Base-by-base conservation (phyloP, 768 basidiomycete genomes). In the Suillus fuscotomentosus region DNA sequence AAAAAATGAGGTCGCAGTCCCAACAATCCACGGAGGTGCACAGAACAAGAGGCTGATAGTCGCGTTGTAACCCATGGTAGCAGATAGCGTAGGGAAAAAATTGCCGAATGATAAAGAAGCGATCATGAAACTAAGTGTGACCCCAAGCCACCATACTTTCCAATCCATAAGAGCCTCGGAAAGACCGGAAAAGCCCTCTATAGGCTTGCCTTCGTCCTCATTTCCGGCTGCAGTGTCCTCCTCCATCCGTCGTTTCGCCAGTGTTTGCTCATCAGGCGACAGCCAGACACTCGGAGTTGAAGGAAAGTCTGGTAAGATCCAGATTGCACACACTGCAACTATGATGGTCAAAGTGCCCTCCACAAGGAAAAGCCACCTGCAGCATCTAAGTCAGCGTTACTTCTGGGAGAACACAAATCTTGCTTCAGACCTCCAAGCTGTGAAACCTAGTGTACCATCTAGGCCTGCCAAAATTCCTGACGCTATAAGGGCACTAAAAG, bases 121-220 rank as follows among this genome's bases (percentile, higher is more conserved):
- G 47, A 22, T 13, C 76, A 86, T 81, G 65, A 83, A 83, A 24
- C 83, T 84, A 57, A 90, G 73, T 2, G 88, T 81, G 38, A 91
- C 65, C 13, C 89, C 83, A 56, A 95, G 79, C 84, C 85, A 90
- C 89, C 92, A 94, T 43, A 94, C 88, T 75, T 87, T 90, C 88
- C 87, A 88, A 71, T 95, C 92, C 31, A 78, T 80, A 61, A 91
- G 36, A 17, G 90, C 88, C 69, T 88, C 71, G 8, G 72, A 62
- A 8, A 92, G 72, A 14, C 88, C 89, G 42, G 77, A 74, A n/a
- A 74, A 68, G 73, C 9, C 76, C 75, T 38, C 61, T 68, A 68
- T 60, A 27, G 41, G 65, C 65, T 83, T 82, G 9, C 74, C 78
- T 61, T 83, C 75, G 38, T 78, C 76, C 53, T 82, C 76, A 63